Base-by-base conservation (phyloP, 1,284 basidiomycete species). In the Ustanciosporium gigantosporum region DNA sequence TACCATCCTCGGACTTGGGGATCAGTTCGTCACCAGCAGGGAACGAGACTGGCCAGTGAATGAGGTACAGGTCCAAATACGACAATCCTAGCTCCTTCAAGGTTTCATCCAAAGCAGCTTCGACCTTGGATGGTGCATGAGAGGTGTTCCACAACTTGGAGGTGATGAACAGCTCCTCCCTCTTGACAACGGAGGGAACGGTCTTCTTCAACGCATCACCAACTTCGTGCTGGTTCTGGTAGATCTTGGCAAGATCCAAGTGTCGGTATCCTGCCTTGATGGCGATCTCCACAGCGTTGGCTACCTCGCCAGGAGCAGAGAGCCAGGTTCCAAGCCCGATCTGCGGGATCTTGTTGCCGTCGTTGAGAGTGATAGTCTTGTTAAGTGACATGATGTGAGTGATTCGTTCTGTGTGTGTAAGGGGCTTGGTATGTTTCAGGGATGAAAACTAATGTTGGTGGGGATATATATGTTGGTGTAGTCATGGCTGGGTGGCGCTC, bases 271-370 rank as follows among this genome's bases (percentile, higher is more conserved):
- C 74, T 9, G 36, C 32, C 42, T 68, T 67, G 31, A 73, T 47
- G 19, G 74, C 71, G 37, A 55, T 31, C 41, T 60, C 59, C 36
- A 76, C 68, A 45, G 89, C 87, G 40, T 83, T 82, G 79, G 87
- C 86, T 46, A 90, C 90, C 77, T 91, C 87, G 21, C 86, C 82
- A 15, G 87, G 86, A 73, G 85, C 81, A 20, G 87, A 87, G 42
- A 86, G 82, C 89, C 89, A 91, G 22, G 89, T 91, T 8, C 89
- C 89, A 32, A 90, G 83, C 36, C 90, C 90, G 69, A 76, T 65
- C 46, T 66, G 66, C 11, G 74, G 74, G 51, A 76, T 75, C 43
- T 60, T 60, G 61, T 73, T 69, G 36, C 73, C 73, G 66, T 74
- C 72, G 66, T 73, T 74, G 36, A 76, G 66, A 4, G 64, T 68